phyloP scores from a whole-genome alignment of 116 monocot species.

The Trichopus zeylanicus region DNA sequence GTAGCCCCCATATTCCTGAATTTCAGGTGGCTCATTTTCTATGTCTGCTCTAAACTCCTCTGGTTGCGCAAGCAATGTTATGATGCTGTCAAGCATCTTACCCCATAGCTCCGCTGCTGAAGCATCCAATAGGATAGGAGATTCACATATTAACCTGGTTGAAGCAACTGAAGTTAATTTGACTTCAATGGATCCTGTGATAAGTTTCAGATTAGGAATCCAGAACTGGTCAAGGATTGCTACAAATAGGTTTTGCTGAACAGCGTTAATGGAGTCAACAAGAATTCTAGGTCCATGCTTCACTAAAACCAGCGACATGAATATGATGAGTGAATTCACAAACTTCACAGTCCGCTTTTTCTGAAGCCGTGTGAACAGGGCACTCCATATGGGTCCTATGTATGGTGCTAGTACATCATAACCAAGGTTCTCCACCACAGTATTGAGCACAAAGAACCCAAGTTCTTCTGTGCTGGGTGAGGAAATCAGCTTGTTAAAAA shows the following conservation, averaged over 20 bases:
- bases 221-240: slow-evolving; percentile 67
- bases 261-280: slow-evolving; percentile 66
- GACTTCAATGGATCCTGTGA: slow-evolving; percentile 66
- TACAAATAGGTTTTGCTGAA: slow-evolving; percentile 61
- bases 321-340: slow-evolving; percentile 73
- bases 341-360: slow-evolving; percentile 44
- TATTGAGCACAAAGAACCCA: slow-evolving; percentile 90
- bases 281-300: slow-evolving; percentile 69
- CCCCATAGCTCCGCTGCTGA: slow-evolving; percentile 59
- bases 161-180: slow-evolving; percentile 84
- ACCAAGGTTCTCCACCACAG: slow-evolving; percentile 78
- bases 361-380: slow-evolving; percentile 59
- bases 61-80: slow-evolving; percentile 48
- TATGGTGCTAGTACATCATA: slow-evolving; percentile 60
- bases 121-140: slow-evolving; percentile 49
- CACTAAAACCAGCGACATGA: slow-evolving; percentile 88
- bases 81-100: slow-evolving; percentile 68
- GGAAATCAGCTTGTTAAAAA: slow-evolving; percentile 52
- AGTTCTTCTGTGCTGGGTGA: slow-evolving; percentile 49
- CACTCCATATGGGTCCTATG: slow-evolving; percentile 55
- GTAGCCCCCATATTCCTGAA: slow-evolving; percentile 55
- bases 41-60: slow-evolving; percentile 44
- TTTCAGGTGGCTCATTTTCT: slow-evolving; percentile 45
- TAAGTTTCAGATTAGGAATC: slow-evolving; percentile 69
- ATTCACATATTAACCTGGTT: slow-evolving; percentile 81